phyloP scores from a whole-genome alignment of 2,329 filamentous ascomycete species.

The Herpotrichia juniperi region DNA sequence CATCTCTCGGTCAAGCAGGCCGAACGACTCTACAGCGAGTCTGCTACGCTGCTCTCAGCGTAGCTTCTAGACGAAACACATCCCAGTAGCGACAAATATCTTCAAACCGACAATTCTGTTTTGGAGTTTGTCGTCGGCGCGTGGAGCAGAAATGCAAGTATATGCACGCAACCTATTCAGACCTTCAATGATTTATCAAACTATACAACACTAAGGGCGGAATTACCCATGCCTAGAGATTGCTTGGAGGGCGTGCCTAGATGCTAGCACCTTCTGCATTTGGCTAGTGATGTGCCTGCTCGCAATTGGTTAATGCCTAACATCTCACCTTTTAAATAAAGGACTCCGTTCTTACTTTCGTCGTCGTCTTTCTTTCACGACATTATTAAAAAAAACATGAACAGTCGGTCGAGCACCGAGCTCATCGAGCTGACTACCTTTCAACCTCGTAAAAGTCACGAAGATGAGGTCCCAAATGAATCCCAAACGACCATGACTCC shows the following conservation, averaged over 20 bases:
- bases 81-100: neutral
- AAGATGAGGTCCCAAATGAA: neutral
- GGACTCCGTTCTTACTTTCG: neutral
- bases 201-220: no score
- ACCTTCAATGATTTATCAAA: no score
- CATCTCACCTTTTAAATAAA: no score
- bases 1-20: neutral
- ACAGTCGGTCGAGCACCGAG: neutral
- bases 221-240: no score
- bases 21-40: neutral
- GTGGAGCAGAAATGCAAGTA: no score
- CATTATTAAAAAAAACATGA: neutral
- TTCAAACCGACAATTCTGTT: no score
- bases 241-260: no score
- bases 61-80: neutral
- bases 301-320: no score
- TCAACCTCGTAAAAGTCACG: neutral
- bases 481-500: neutral
- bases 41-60: neutral
- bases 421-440: neutral
- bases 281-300: no score
- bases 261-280: no score
- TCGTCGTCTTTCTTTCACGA: neutral
- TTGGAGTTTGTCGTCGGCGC: no score
- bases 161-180: no score